Conservation (phyloP, 768 basidiomycete genomes). For the Boletus edulis region DNA sequence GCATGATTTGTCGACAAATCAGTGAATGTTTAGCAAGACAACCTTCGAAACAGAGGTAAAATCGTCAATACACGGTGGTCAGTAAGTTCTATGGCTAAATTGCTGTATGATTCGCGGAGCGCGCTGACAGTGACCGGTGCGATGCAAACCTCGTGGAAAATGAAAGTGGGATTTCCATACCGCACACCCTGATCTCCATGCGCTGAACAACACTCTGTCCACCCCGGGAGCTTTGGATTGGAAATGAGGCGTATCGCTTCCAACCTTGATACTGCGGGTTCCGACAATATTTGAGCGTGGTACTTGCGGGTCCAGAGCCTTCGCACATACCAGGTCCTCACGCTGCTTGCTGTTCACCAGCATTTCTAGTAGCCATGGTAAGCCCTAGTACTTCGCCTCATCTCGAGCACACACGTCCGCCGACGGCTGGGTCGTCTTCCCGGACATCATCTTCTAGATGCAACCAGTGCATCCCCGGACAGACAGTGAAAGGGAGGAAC, state of each 20-base stretch:
- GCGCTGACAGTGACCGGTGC: not conserved
- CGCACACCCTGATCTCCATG: slow-evolving; percentile 1
- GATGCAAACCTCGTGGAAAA: slow-evolving; percentile 5
- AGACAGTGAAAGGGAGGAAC: slow-evolving; percentile 13
- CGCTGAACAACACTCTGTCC: not conserved
- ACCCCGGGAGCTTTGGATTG: not conserved
- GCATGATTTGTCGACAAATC: too few species aligned
- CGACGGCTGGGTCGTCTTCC: not conserved
- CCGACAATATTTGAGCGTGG: slow-evolving; percentile 2
- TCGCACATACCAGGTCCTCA: not conserved
- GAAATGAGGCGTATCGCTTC: not conserved
- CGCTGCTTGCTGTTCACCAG: not conserved
- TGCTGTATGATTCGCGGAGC: not conserved
- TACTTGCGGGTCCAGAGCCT: not conserved
- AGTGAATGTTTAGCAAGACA: too few species aligned
- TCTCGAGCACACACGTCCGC: not conserved
- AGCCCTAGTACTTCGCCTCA: not conserved
- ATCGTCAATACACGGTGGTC: too few species aligned
- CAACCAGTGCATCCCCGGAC: slow-evolving; percentile 11
- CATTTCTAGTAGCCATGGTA: not conserved
- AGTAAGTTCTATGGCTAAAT: not conserved
- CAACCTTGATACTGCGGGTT: not conserved
- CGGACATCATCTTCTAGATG: slow-evolving; percentile 4
- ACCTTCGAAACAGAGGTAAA: too few species aligned
- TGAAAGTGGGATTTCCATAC: slow-evolving; percentile 1